Base-by-base conservation (phyloP, 305 asterid species). In the Solanum aculeatissimum region DNA sequence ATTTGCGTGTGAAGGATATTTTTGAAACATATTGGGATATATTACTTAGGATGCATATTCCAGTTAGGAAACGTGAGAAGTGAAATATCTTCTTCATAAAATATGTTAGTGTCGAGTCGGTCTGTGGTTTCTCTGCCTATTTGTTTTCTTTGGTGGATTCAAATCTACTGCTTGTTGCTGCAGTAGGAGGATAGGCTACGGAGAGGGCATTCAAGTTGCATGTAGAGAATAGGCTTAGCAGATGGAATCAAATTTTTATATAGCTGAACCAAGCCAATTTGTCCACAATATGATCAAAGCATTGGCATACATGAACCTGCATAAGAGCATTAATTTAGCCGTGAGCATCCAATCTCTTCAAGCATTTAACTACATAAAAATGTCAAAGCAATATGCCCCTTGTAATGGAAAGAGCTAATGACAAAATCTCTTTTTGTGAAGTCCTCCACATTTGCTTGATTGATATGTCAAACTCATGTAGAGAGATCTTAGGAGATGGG, bases 301-400 rank as follows among this genome's bases (percentile, higher is more conserved):
- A 74, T 49, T 8, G 23, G 45, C 42, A 74, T 74, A 47, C 60
- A 74, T 74, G 60, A 74, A 68, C 58, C 86, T 86, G 70, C 86
- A 85, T 40, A 80, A 80, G 70, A 80, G 55, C 0, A 57, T 51
- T 77, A 78, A 69, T 27, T 25, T 75, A 25, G 81, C 43, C 4
- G 43, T 25, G 84, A 79, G 83, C 43, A 69, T 47, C 82, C 63
- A 86, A 95, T 98, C 97, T 97, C 98, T 90, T 95, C 98, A 74
- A 97, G 99, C 97, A 97, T 97, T 81, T 94, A 93, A 87, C 99
- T 98, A 90, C 98, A 97, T 88, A 93, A 98, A 85, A 98, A 92
- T 89, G 99, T 97, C 93, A 95, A 92, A 83, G 98, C 95, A 83
- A 92, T 92, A 87, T 93, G 99, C 97, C 93, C 88, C 94, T 94